Base-by-base conservation (phyloP, 2,329 filamentous ascomycete species). In the Colletotrichum musae region DNA sequence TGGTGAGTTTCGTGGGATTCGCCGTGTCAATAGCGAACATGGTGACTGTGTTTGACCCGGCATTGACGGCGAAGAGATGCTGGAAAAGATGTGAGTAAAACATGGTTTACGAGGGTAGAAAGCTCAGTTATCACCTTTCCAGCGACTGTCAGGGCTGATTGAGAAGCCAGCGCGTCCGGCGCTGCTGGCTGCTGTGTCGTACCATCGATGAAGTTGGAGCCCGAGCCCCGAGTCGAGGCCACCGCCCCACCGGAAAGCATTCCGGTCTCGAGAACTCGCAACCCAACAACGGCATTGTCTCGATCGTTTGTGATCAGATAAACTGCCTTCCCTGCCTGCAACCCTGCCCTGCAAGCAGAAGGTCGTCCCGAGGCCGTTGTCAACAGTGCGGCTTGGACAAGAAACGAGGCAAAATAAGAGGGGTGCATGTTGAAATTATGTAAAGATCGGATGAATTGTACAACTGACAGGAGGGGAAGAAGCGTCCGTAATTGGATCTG, bases 241-340 rank as follows among this genome's bases (percentile, higher is more conserved):
- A 80, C 74, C 1, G 77, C 78, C 0, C 83, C 85, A 3, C 76
- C 75, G 0, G 79, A 81, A 0, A 90, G 78, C 16, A 77, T 82
- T 0, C 88, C 88, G 63, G 88, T 78, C 0, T 71, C 53, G 0
- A 75, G 78, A 41, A 90, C 82, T 0, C 83, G 82, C 1, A 90
- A 62, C 0, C 87, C 83, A 1, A 88, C 79, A 2, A 90, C 80
- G 0, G 81, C 75, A 61, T 89, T 88, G 10, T 73, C 70, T 0
- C 81, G 72, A 2, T 86, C 81, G 72, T 91, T 91, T 43, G 84
- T 88, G 47, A 89, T 77, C 62, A 89, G 77, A 75, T 91, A 91
- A 18, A 89, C 74, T 0, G 87, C 87, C 32, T 39, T 68, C 5
- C 64, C 52, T 3, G 52, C 10, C 4, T 21, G 26, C 15, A 6